Conservation (phyloP, 768 basidiomycete genomes). For the Lactarius trivialis region DNA sequence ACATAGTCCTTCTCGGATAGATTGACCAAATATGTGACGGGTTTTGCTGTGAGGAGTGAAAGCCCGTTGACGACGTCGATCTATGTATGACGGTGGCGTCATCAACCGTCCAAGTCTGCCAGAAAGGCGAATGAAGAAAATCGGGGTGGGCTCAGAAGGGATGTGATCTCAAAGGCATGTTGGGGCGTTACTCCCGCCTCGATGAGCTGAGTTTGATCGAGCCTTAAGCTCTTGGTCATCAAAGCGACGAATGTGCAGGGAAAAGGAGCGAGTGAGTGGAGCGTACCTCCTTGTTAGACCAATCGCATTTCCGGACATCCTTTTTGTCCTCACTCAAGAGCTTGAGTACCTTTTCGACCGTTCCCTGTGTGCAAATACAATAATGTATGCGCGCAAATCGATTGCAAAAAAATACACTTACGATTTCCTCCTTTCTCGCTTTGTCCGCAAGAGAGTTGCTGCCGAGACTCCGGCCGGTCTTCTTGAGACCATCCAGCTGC, state of each 20-base stretch:
- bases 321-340: slow-evolving; percentile 71
- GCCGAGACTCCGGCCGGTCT: slow-evolving; percentile 62
- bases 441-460: slow-evolving; percentile 82
- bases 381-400: neutral
- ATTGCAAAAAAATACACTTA: slow-evolving; percentile 33
- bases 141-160: slow-evolving; percentile 16
- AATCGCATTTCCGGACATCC: slow-evolving; percentile 89
- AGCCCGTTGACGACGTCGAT: slow-evolving; percentile 88
- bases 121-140: neutral
- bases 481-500: slow-evolving; percentile 71
- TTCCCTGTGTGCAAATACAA: slow-evolving; percentile 44
- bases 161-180: slow-evolving; percentile 56
- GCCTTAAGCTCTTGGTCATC: slow-evolving; percentile 80
- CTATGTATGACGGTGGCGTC: slow-evolving; percentile 33
- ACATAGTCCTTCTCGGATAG: slow-evolving; percentile 90
- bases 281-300: slow-evolving; percentile 94
- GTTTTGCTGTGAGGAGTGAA: slow-evolving; percentile 89
- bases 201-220: slow-evolving; percentile 91
- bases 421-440: slow-evolving; percentile 94
- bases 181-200: slow-evolving; percentile 92
- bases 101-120: neutral
- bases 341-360: slow-evolving; percentile 79
- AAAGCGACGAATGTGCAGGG: slow-evolving; percentile 12
- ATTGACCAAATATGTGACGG: slow-evolving; percentile 97
- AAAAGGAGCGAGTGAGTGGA: neutral